Base-by-base conservation (phyloP, 148 eudicot species). In the Cornus suecica region DNA sequence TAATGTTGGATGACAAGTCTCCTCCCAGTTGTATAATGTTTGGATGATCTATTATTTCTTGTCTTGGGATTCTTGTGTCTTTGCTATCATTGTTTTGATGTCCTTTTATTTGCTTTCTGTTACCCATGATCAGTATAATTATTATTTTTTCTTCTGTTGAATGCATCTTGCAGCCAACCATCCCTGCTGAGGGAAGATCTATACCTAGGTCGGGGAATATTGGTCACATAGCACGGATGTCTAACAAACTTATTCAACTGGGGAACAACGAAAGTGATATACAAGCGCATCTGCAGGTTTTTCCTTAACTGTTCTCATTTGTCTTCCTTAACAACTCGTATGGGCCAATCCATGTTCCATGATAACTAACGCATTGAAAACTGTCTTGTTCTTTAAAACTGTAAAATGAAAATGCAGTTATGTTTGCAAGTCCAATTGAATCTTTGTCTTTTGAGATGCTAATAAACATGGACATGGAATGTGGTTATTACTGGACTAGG, bases 171-270 rank as follows among this genome's bases (percentile, higher is more conserved):
- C 93, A 95, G 99, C 93, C 94, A 62, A 86, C 99, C 27, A 77
- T 88, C 52, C 76, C 90, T 62, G 82, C 74, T 31, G 93, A 87
- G 76, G 99, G 88, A 58, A 90, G 86, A 76, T 48, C 81, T 26
- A 84, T 90, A 27, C 93, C 93, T 11, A 90, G 92, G 87, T 84
- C 90, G 42, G 99, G 99, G 64, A 89, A 86, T 78, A 90, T 91
- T 81, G 99, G 99, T 73, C 99, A 95, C 81, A 66, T 90, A 70
- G 93, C 99, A 52, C 97, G 92, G 28, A 92, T 95, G 80, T 89
- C 94, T 62, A 95, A 93, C 88, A 95, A 91, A 80, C 90, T 95
- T 78, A 81, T 91, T 63, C 90, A 86, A 83, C 65, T 86, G 69
- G 93, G 92, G 69, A 90, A 85, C 77, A 82, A 75, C 76, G 88